phyloP scores from a whole-genome alignment of 495 filamentous ascomycete genomes.

The Aspergillus campestris region DNA sequence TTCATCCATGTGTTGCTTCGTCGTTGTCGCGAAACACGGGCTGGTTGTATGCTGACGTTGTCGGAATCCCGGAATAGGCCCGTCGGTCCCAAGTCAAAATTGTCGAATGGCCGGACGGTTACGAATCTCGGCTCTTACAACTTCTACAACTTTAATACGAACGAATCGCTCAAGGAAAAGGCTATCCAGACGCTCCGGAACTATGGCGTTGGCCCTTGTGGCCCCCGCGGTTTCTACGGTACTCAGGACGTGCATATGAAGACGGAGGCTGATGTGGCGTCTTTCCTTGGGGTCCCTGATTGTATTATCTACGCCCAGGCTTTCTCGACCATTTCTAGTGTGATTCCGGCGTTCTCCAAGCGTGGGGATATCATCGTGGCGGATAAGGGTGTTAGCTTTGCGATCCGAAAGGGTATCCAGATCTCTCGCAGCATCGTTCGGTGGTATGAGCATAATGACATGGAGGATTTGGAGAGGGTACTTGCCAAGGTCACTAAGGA shows the following conservation, averaged over 20 bases:
- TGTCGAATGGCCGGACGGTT: slow-evolving; percentile 82
- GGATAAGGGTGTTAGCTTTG: slow-evolving; percentile 89
- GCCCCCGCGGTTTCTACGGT: slow-evolving; percentile 94
- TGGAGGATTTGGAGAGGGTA: slow-evolving; percentile 84
- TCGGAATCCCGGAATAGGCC: slow-evolving; percentile 43
- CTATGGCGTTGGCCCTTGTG: slow-evolving; percentile 94
- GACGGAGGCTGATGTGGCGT: slow-evolving; percentile 87
- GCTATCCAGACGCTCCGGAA: slow-evolving; percentile 87
- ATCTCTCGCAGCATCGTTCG: slow-evolving; percentile 80
- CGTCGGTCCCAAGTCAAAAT: slow-evolving; percentile 80
- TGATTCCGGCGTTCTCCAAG: slow-evolving; percentile 95
- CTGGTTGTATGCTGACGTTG: background rate
- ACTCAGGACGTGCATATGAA: slow-evolving; percentile 98
- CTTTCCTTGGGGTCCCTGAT: slow-evolving; percentile 72
- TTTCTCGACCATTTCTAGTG: slow-evolving; percentile 87
- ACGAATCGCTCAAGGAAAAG: slow-evolving; percentile 87
- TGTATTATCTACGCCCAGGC: slow-evolving; percentile 94
- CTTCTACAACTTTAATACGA: slow-evolving; percentile 91
- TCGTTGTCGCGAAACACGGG: background rate
- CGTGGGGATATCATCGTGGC: slow-evolving; percentile 96
- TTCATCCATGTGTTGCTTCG: background rate
- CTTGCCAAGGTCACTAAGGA: slow-evolving; percentile 80
- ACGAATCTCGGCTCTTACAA: slow-evolving; percentile 90
- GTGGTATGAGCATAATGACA: slow-evolving; percentile 96
- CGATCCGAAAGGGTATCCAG: slow-evolving; percentile 89